Evolutionary conservation across 345 rosid species (phyloP), one percentile per base, ranked within the genome.

Genomic region (Populus deltoides): DNA sequence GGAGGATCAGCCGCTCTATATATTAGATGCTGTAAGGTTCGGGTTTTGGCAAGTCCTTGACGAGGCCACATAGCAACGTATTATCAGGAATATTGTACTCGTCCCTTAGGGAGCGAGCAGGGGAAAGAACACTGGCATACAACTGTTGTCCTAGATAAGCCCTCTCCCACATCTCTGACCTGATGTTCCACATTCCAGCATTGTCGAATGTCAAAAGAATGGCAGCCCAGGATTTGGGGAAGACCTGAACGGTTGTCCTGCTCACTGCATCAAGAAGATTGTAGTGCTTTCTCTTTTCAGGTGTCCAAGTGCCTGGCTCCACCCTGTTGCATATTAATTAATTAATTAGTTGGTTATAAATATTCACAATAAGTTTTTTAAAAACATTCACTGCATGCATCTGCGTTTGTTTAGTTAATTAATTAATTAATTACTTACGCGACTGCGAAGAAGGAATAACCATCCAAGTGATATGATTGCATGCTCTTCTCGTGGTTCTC

Each of bases 161-260:
- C 2, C 77, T 78, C 71, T 84, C 86, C 31, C 72, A 66, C 41
- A 43, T 11, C 75, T 78, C 86, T 47, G 86, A 81, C 75, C 86
- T 80, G 72, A 84, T 8, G 77, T 83, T 83, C 86, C 86, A 83
- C 72, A 83, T 74, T 45, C 86, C 86, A n/a, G 81, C 78, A 20
- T 84, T 84, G 77, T 84, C 86, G 65, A 84, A 84, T 7, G 86
- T 80, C 55, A 78, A 69, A 73, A 80, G 65, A 15, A 84, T 78
- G 22, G 86, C 86, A 1, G 86, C 86, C 86, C 86, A 84, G 1
- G 84, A 80, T 38, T 84, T 80, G 7, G 86, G 86, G 75, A 78
- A 84, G 55, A 84, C 86, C 17, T 81, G 86, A 57, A 84, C 31
- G 7, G 86, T 81, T 51, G 81, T 83, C 66, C 86, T 77, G 77